Evolutionary conservation across 2,329 filamentous ascomycete species (phyloP).

Genomic region (Dactylellina sp.): DNA sequence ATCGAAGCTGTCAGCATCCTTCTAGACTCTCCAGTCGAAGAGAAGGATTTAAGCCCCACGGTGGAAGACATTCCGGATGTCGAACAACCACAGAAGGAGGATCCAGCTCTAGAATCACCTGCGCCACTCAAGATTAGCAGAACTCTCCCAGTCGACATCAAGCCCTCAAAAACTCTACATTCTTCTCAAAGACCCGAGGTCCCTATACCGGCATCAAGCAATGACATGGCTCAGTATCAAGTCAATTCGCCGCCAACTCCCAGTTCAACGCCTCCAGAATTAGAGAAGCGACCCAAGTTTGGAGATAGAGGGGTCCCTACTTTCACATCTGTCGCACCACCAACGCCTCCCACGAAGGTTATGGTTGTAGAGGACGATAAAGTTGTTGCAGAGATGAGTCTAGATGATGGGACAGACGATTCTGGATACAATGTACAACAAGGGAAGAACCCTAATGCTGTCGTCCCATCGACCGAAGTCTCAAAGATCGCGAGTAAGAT

Average conservation of each 20-base stretch:
- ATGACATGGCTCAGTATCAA: conserved; percentile 48
- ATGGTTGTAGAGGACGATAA: conserved; percentile 54
- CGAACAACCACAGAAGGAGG: conserved; percentile 14
- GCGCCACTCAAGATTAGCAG: conserved; percentile 52
- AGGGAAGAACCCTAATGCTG: conserved; percentile 45
- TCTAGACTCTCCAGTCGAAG: conserved; percentile 43
- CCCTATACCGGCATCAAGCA: conserved; percentile 39
- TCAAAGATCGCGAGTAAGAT: conserved; percentile 53
- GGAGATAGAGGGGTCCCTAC: conserved; percentile 49
- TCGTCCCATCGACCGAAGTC: conserved; percentile 46
- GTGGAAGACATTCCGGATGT: conserved; percentile 15
- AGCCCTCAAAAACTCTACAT: conserved; percentile 35
- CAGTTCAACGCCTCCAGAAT: conserved; percentile 45
- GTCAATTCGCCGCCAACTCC: conserved; percentile 50
- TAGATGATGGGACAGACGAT: conserved; percentile 42
- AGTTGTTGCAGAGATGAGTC: conserved; percentile 43
- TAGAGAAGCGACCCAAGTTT: conserved; percentile 53
- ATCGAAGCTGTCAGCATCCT: conserved; percentile 53
- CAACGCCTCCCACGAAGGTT: conserved; percentile 53
- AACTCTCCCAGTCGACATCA: conserved; percentile 48
- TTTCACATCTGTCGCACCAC: conserved; percentile 41
- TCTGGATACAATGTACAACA: conserved; percentile 48
- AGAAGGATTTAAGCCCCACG: conserved; percentile 16
- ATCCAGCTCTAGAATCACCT: conserved; percentile 33
- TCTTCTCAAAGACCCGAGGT: conserved; percentile 38